Evolutionary conservation across 192 early-diverging fungal genomes (phyloP), one percentile per base, ranked within the genome.

Genomic region (Lobosporangium transversale): DNA sequence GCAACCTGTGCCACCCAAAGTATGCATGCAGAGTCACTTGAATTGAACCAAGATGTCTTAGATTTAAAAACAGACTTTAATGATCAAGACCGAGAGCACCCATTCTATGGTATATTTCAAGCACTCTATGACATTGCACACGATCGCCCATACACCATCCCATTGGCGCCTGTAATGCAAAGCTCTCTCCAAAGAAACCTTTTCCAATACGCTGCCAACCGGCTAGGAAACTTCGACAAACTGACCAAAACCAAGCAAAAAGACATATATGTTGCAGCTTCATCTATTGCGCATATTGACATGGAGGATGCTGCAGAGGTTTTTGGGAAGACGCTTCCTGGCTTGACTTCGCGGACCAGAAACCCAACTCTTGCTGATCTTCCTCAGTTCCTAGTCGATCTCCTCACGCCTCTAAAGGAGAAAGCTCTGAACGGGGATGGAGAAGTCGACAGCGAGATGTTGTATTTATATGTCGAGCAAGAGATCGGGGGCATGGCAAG

Each of bases 41-140:
- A n/a, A n/a, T n/a, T n/a, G n/a, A n/a, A n/a, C n/a, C n/a, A n/a
- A n/a, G n/a, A n/a, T n/a, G n/a, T n/a, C n/a, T n/a, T 58, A 58
- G 58, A 61, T 31, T 47, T 61, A 27, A 32, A 14, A 23, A 61
- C 44, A 35, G 58, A 61, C 31, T 33, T 61, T 12, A 26, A 58
- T 18, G 27, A 21, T n/a, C 27, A 20, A 26, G 58, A 42, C 27
- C 47, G 45, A 11, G 31, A 17, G 10, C 44, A 61, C 23, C 44
- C 30, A 12, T 50, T 58, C 27, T 47, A 45, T 27, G 37, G 27
- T 2, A 43, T 58, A 23, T 58, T 58, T 30, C 57, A 58, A 32
- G 57, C 40, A 29, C 57, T 58, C 20, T 58, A 58, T 58, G 57
- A 58, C 23, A 45, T 58, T 58, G 57, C 45, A 44, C 37, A 45